Base-by-base conservation (phyloP, 2,329 filamentous ascomycete species). In the Pseudogymnoascus destructans region DNA sequence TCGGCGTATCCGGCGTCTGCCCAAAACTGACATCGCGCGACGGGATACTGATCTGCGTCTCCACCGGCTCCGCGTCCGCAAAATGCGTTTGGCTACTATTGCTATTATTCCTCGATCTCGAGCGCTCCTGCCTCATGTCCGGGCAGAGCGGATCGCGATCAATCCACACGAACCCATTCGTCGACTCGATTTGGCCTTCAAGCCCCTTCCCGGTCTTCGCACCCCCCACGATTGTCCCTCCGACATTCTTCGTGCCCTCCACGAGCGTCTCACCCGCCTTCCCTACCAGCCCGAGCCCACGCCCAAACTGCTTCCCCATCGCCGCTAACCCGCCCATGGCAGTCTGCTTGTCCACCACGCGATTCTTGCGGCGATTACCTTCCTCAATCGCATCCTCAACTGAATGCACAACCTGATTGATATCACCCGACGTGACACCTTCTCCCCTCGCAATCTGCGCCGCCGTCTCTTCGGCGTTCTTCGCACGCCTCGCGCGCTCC, bases 401-500 rank as follows among this genome's bases (percentile, higher is more conserved):
- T 5, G 73, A 74, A 30, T 83, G 79, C 2, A 79, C 79, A 1
- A 80, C 72, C 0, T 78, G 69, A 15, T 79, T 72, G n/a, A 75
- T 72, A 57, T 80, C 74, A 1, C 78, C 80, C 32, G 76, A 74
- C 49, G 75, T 77, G 21, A 76, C 66, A 5, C 81, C 80, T 9
- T 70, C 68, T 15, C 70, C 74, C 58, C 77, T 71, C 1, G 81
- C 83, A 38, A 66, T 58, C 42, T 59, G 58, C 25, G 66, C 25
- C 67, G 70, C 59, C 74, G 77, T 49, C 74, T 69, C 56, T 75
- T 77, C 64, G 30, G 67, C 66, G 1, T 54, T 23, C 32, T 64
- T 62, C 27, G 64, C 52, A 5, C 62, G 64, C 30, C 69, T 59
- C 11, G 68, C 73, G 57, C 73, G 72, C 58, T 71, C 67, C 58